Evolutionary conservation across 2,329 filamentous ascomycete species (phyloP), one percentile per base, ranked within the genome.

Genomic region (Ophiocordyceps sinensis): DNA sequence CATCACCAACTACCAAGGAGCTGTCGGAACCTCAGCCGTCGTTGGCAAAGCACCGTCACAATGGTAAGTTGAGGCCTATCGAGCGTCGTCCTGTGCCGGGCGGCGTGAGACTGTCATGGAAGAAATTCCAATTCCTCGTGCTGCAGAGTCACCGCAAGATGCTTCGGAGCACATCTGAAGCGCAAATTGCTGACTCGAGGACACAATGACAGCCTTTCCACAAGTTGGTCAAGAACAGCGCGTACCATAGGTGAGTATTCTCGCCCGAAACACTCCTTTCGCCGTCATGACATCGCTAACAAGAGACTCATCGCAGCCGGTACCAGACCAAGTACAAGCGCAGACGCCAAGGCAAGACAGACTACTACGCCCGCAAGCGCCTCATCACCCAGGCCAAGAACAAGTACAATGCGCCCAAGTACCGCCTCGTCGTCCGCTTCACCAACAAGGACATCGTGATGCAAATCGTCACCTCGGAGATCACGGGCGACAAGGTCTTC

Each of bases 281-380:
- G 11, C 36, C n/a, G 34, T 23, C 30, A 40, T 44, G 4, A 14
- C 15, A 35, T 47, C 30, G 39, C 56, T 61, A 45, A 60, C 51
- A 15, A 15, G 15, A 7, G 37, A 46, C 43, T 40, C 36, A 49
- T 49, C 36, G 42, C 65, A 94, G 88, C 68, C 87, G 91, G 71
- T 98, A 84, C 80, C 91, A 98, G 78, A 95, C 91, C 66, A 98
- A 98, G 83, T 98, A 95, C 85, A 91, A 87, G 78, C 88, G 91
- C 67, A 82, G 91, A 71, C 80, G 85, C 56, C 65, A 82, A 62
- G 91, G 91, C 66, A 98, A 98, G 85, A 98, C 91, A 75, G 91
- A 98, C 69, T 98, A 98, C 86, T 96, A 95, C 70, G 91, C 91
- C 66, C 89, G 91, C 69, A 96, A 96, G 85, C 84, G 91, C 64